Evolutionary conservation across 2,329 filamentous ascomycete genomes (phyloP), one percentile per base, ranked within the genome.

Genomic region (Dryadomyces sulphureus): DNA sequence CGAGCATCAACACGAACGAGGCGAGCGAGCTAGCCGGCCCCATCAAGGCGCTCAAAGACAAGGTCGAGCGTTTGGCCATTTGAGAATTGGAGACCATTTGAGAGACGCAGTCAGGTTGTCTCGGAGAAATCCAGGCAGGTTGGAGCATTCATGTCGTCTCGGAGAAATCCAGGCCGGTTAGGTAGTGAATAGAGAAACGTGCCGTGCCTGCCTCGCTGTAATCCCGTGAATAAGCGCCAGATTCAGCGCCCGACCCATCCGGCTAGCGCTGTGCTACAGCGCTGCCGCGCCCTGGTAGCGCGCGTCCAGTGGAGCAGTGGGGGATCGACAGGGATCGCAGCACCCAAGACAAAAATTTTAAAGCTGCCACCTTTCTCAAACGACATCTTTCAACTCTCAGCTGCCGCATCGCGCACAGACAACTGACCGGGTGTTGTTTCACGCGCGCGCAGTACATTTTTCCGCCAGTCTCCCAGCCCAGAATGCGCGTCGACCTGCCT

Each of bases 41-140:
- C 73, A 95, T 96, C 65, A 77, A 84, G 57, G 74, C 80, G 54
- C 73, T 95, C 60, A 93, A 90, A 73, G 85, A 93, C 67, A 93
- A 94, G 79, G 85, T 96, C 47, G 90, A 96, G 75, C 78, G 89
- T 57, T 75, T 95, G 55, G 88, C 90, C 72, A 94, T 95, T 69
- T 95, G 81, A 77, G 55, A n/a, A n/a, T 19, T 27, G 22, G 38
- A 24, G 38, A 9, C 35, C 35, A 9, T 17, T 19, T 17, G n/a
- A 20, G 35, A 38, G 17, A 38, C 14, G 35, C 35, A 9, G 32
- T 25, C 6, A 6, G n/a, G 7, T 41, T 19, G n/a, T n/a, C n/a
- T n/a, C n/a, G n/a, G n/a, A n/a, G n/a, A n/a, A n/a, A n/a, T n/a
- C n/a, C n/a, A n/a, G n/a, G n/a, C n/a, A n/a, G n/a, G n/a, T n/a